Percentiles rank a stretch among this genome's conserved stretches.
Conservation (phyloP, 495 filamentous ascomycete genomes). For the Xylaria castorea region DNA sequence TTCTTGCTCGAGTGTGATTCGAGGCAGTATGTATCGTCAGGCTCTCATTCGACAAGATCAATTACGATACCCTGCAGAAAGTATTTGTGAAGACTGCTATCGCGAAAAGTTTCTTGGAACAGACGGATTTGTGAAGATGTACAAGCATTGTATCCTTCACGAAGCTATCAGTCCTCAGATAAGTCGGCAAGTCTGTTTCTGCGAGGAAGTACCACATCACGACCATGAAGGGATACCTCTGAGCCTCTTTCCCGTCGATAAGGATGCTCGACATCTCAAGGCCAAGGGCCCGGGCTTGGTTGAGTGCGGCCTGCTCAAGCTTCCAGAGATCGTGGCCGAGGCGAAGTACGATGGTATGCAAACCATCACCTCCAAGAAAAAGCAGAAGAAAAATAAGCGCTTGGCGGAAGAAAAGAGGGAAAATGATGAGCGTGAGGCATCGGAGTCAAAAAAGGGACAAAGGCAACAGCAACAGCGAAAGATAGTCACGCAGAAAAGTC, state of each 20-base stretch:
- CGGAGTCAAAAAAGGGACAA: neutral
- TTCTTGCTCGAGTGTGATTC: slow-evolving; percentile 5
- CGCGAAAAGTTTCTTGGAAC: slow-evolving; percentile 7
- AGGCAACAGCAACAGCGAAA: neutral
- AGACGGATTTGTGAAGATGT: neutral
- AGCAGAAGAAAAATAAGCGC: neutral
- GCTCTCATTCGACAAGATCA: neutral
- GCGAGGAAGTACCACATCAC: neutral
- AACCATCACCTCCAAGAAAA: slow-evolving; percentile 3
- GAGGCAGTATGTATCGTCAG: slow-evolving; percentile 5
- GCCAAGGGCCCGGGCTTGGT: neutral
- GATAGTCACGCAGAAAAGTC: slow-evolving; percentile 2
- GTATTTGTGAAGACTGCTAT: neutral
- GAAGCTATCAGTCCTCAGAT: slow-evolving; percentile 6
- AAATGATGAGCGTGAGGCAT: neutral
- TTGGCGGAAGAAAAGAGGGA: neutral
- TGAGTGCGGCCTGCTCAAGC: neutral
- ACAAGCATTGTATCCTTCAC: neutral
- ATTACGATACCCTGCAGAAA: neutral
- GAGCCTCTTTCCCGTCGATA: slow-evolving; percentile 6
- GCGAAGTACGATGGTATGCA: slow-evolving; percentile 7
- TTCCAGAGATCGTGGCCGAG: slow-evolving; percentile 1
- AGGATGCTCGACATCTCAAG: neutral
- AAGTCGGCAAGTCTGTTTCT: neutral
- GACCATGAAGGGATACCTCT: neutral